Evolutionary conservation across 2,329 filamentous ascomycete genomes (phyloP), one percentile per base, ranked within the genome.

Genomic region (Ophiostoma triangulosporum): DNA sequence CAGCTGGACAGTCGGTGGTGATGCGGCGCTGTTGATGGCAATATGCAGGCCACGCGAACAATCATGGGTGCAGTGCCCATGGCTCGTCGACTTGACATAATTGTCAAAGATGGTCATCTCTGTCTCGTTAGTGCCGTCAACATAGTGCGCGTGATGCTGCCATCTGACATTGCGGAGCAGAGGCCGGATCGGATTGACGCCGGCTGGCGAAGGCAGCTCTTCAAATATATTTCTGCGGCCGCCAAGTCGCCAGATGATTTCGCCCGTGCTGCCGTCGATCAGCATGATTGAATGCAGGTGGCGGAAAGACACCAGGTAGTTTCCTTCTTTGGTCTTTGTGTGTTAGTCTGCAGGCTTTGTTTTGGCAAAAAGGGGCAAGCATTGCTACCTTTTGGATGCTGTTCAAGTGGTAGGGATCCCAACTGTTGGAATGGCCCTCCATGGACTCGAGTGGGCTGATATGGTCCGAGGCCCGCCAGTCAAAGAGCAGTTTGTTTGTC

Each of bases 381-480:
- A n/a, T n/a, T 38, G 20, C 35, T 36, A 17, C 38, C 38, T 43
- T 43, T 43, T 73, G 68, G 29, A 76, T 66, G 29, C 69, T 70
- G 62, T 75, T 75, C 60, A 75, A 66, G 60, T 75, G 73, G 59
- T 73, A 75, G 57, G 69, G 73, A 59, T 76, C 73, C 65, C 71
- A 76, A n/a, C 27, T 20, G 6, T 38, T 36, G 5, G 36, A 29
- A n/a, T 17, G 14, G 3, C 26, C n/a, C 32, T 56, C 51, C 35
- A 51, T 48, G 1, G 64, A 63, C 45, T 62, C 58, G 3, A 55
- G 57, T 26, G 56, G 57, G 56, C 59, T 61, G 53, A 61, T 59
- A 35, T 80, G 74, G 54, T 79, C 75, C 9, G 80, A 64, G 57
- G 73, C 75, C 22, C 70, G 70, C 78, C 77, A 81, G 59, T 81